Percentiles rank a stretch among this genome's conserved stretches.
Conservation (phyloP, 129 eudicot species). For the Apium graveolens region DNA sequence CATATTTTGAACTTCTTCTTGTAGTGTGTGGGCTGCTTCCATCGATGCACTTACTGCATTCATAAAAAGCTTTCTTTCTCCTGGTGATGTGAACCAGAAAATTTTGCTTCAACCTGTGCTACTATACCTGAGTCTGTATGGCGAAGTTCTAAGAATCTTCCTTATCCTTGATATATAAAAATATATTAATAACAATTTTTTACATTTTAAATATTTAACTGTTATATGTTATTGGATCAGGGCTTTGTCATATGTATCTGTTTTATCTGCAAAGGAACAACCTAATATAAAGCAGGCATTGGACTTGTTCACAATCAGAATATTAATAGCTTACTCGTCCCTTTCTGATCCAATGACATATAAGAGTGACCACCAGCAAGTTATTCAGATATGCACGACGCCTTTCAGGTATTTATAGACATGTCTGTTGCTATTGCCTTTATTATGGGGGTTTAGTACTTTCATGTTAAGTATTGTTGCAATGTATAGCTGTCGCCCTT, state of each 20-base stretch:
- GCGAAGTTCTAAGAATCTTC: background rate
- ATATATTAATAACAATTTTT: background rate
- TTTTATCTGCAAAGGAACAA: constrained; percentile 50
- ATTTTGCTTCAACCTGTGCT: constrained; percentile 91
- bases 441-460: background rate
- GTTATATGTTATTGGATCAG: constrained; percentile 38
- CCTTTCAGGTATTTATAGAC: constrained; percentile 63
- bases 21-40: constrained; percentile 94
- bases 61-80: constrained; percentile 69
- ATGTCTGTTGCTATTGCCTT: constrained; percentile 1
- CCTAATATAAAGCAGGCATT: constrained; percentile 36
- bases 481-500: background rate
- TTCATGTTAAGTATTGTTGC: background rate
- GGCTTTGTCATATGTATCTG: constrained; percentile 65
- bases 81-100: constrained; percentile 54
- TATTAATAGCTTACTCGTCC: constrained; percentile 59
- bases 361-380: constrained; percentile 64
- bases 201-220: constrained; percentile 15
- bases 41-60: constrained; percentile 81
- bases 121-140: constrained; percentile 72
- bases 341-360: constrained; percentile 78
- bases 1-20: constrained; percentile 14
- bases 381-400: constrained; percentile 76
- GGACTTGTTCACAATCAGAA: constrained; percentile 61
- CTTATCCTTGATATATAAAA: background rate